These are phyloP conservation scores for Angomonas deanei DNA, from an alignment of 208 protist species.

Conservation along the genomic window DNA sequence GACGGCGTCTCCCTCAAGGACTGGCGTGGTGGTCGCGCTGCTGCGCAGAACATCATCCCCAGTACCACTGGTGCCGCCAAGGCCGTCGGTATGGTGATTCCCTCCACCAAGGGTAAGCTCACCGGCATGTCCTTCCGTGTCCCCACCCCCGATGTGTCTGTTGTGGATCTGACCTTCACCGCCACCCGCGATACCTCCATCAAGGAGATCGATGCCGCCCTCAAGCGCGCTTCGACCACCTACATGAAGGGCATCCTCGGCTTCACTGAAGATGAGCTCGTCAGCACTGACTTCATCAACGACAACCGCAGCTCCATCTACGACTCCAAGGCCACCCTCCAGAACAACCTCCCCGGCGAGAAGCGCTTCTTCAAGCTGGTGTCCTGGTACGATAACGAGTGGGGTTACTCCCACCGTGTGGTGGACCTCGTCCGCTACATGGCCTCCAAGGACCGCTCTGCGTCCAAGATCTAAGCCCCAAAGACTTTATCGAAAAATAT, in stretches of 20 bases:
- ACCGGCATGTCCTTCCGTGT: conserved; percentile 99
- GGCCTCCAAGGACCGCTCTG: conserved; percentile 39
- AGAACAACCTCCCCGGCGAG: conserved; percentile 84
- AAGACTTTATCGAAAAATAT: too few species aligned
- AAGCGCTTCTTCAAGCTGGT: conserved; percentile 98
- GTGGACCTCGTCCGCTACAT: conserved; percentile 95
- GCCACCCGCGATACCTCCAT: conserved; percentile 92
- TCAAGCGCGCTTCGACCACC: conserved; percentile 91
- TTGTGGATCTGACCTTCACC: conserved; percentile 97
- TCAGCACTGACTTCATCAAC: conserved; percentile 98
- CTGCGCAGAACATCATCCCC: conserved; percentile 98
- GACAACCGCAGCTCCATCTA: conserved; percentile 96
- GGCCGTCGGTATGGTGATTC: conserved; percentile 96
- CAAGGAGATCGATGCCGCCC: conserved; percentile 93
- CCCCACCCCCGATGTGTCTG: conserved; percentile 97
- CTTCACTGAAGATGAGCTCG: conserved; percentile 98
- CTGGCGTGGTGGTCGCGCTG: conserved; percentile 96
- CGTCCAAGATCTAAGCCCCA: conserved; percentile 66
- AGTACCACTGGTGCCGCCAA: conserved; percentile 98
- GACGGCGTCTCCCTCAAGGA: conserved; percentile 97
- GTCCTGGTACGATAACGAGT: conserved; percentile 99
- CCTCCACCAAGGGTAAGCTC: conserved; percentile 84
- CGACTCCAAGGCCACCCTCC: conserved; percentile 97
- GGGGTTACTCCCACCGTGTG: conserved; percentile 98
- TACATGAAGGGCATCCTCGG: conserved; percentile 95